Percentiles rank a stretch among this genome's conserved stretches.
Conservation (phyloP, 2,329 filamentous ascomycete species). For the Colletotrichum simmondsii region DNA sequence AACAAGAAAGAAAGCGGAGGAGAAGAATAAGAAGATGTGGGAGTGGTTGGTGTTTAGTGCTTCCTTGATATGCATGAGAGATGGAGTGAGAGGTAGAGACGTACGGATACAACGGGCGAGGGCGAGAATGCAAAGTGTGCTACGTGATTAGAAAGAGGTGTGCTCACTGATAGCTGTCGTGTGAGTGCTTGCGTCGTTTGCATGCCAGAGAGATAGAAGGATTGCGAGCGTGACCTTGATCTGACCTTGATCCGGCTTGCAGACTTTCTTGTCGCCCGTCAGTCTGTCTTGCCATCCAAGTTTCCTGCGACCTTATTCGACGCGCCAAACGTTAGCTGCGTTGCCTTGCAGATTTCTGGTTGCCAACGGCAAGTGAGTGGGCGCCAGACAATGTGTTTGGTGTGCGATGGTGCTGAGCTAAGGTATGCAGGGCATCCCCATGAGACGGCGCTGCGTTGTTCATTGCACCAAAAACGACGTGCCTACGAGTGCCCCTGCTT, state of each 20-base stretch:
- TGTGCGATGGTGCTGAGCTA: neutral
- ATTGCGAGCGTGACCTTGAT: conserved; percentile 22
- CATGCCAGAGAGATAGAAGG: conserved; percentile 19
- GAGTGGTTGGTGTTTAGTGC: neutral
- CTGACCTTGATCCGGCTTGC: neutral
- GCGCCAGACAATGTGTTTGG: neutral
- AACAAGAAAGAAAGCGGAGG: conserved; percentile 8
- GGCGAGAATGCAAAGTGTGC: conserved; percentile 18
- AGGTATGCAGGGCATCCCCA: conserved; percentile 14
- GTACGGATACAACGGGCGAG: no score
- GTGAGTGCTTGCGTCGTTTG: conserved; percentile 28
- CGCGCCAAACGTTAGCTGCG: conserved; percentile 10
- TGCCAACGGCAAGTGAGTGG: conserved; percentile 3
- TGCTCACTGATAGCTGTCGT: conserved; percentile 13
- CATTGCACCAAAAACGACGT: neutral
- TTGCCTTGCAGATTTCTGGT: conserved; percentile 29
- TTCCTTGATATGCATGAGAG: conserved; percentile 12
- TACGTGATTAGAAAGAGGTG: neutral
- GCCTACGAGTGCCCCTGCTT: neutral
- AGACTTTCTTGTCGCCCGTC: neutral
- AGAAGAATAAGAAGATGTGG: neutral
- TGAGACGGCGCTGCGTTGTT: conserved; percentile 14
- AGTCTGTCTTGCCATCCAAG: neutral
- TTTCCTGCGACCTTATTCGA: conserved; percentile 15
- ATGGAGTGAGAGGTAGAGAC: neutral